Evolutionary conservation across 805 yeast genomes (phyloP), one percentile per base, ranked within the genome.

Genomic region (Yarrowia alimentaria): DNA sequence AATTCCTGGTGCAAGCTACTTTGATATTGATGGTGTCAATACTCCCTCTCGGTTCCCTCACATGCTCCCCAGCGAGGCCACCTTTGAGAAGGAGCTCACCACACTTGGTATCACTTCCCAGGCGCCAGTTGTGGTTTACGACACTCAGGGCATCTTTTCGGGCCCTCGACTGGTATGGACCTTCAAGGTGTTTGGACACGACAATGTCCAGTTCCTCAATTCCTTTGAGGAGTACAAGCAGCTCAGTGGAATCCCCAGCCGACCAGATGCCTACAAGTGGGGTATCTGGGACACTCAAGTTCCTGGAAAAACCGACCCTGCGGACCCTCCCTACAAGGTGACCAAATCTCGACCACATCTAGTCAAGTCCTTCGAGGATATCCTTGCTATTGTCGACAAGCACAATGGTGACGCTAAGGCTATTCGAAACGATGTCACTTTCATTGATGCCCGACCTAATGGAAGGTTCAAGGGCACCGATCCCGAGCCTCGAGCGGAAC

Each of bases 111-210:
- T 69, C 16, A 28, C 35, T 17, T 54, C 52, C 12, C 67, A 70
- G 43, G 93, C 90, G 57, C 68, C 71, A 11, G 62, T 93, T 30
- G 83, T 93, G 9, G 78, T 93, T 10, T 93, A 93, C 64, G 99
- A 93, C 66, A 80, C 81, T 57, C 75, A 76, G 42, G 95, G 95
- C 2, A 81, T 85, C 56, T 88, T 91, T 64, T 81, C 95, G 32
- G 80, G 90, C 2, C 96, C 97, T 29, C 75, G 99, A 57, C 94
- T 85, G 13, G 90, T 89, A 0, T 93, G 97, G 96, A 87, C 90
- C 58, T 75, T 93, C 60, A 75, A 80, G 28, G 70, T 84, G 0
- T 87, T 85, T 64, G 91, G 91, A 6, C 97, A 90, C 64, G 68
- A 78, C 43, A 67, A 78, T 26, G 83, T 89, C 18, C 75, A 71